Evolutionary conservation across 1,284 basidiomycete species (phyloP).

Genomic region (Puccinia horiana): DNA sequence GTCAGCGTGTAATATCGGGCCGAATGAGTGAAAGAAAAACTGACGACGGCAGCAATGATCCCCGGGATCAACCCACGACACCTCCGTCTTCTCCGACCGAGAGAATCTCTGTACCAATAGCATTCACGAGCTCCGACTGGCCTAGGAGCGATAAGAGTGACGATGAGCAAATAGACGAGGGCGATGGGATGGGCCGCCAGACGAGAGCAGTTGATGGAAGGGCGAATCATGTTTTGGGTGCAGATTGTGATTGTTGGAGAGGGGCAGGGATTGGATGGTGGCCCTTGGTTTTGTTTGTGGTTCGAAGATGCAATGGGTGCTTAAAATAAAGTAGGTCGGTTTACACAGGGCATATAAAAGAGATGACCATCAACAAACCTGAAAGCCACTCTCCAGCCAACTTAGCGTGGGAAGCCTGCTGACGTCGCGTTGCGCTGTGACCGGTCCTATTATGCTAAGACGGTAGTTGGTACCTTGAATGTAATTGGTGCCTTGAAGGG

Average conservation of each 20-base stretch:
- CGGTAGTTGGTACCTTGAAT: too few relatives aligned
- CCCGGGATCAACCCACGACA: constrained; percentile 37
- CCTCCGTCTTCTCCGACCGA: constrained; percentile 25
- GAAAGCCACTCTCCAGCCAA: too few relatives aligned
- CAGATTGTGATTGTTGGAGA: not conserved
- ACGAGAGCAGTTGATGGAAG: not conserved
- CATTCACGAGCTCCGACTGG: constrained; percentile 28
- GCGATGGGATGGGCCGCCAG: not conserved
- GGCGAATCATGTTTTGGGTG: not conserved
- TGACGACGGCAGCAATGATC: constrained; percentile 35
- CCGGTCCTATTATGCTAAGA: too few relatives aligned
- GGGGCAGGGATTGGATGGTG: not conserved
- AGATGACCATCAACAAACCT: too few relatives aligned
- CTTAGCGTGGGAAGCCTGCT: too few relatives aligned
- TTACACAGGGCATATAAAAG: too few relatives aligned
- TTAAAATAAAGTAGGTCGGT: too few relatives aligned
- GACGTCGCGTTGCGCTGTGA: too few relatives aligned
- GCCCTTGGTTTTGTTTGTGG: not conserved
- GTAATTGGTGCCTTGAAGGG: too few relatives aligned
- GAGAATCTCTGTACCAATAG: constrained; percentile 22
- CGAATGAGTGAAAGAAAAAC: not conserved
- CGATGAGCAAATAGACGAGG: not conserved
- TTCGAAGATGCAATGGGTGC: too few relatives aligned
- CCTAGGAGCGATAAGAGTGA: not conserved
- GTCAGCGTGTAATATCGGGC: not conserved